phyloP scores from a whole-genome alignment of 305 asterid species.

The Solanum hybrid region DNA sequence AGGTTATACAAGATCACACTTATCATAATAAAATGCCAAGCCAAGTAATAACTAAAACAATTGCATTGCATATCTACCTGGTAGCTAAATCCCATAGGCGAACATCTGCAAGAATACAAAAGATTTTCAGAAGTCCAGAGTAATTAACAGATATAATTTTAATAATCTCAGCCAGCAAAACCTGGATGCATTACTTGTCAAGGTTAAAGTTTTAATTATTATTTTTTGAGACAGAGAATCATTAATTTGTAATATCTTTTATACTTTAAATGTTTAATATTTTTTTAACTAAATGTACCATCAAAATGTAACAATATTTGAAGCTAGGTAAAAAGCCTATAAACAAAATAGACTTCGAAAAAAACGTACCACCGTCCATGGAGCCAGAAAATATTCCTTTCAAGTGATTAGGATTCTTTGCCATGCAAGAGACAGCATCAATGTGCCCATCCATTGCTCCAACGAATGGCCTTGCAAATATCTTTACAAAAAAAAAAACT shows the following conservation, averaged over 20 bases:
- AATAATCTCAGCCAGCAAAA: not conserved
- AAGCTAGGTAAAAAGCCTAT: not conserved
- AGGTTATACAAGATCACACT: not conserved
- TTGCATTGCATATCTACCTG: conserved; percentile 35
- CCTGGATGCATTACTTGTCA: not conserved
- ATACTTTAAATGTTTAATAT: not conserved
- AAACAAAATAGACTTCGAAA: not conserved
- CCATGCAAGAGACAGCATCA: conserved; percentile 83
- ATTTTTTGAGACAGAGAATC: not conserved
- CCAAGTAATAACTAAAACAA: not conserved
- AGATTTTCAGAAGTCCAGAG: not conserved
- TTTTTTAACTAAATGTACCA: not conserved
- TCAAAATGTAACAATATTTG: not conserved
- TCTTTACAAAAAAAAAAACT: conserved; percentile 17
- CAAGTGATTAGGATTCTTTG: conserved; percentile 69
- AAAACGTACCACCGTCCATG: conserved; percentile 73
- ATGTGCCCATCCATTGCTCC: conserved; percentile 97
- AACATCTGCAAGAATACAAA: conserved; percentile 52
- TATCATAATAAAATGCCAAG: not conserved
- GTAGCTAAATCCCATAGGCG: conserved; percentile 92
- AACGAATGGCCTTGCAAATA: conserved; percentile 82
- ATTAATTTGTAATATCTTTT: not conserved
- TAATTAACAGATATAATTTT: not conserved
- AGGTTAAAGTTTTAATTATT: not conserved
- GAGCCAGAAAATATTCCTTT: conserved; percentile 87